Base-by-base conservation (phyloP, 2,329 filamentous ascomycete species). In the Pleoardoris graminearum region DNA sequence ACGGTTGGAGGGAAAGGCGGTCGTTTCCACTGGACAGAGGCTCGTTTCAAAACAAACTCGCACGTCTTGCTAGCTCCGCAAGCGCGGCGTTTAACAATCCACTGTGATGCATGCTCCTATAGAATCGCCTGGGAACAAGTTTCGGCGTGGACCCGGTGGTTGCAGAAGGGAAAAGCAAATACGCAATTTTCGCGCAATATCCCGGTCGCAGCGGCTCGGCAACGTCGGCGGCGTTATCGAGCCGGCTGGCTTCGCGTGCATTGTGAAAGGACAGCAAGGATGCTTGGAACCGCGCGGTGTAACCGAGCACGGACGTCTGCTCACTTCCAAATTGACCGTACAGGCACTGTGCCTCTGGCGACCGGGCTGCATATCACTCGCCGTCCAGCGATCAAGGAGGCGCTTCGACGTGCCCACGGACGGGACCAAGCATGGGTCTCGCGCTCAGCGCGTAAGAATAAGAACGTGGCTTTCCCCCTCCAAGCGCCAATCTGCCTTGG, bases 381-480 rank as follows among this genome's bases (percentile, higher is more conserved):
- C 63, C 65, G 57, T 52, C 58, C 58, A 59, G 39, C 45, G 54
- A 55, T 22, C 51, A 54, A 59, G 48, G 57, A 56, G 52, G 58
- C 59, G 57, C 52, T 53, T 61, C 56, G 51, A 51, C 51, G 49
- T 47, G 55, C 52, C 42, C 48, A 42, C 53, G 38, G 52, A 54
- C 60, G 54, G 57, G 55, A 59, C 58, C 58, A 58, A 50, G 48
- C 51, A 46, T 51, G 51, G 17, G 35, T 7, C 46, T 43, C 55
- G 35, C 58, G 57, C 53, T 59, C 50, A 52, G 38, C 57, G 48
- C 50, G 58, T 60, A 64, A 52, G 53, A 58, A 72, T 71, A 73
- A 73, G 66, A 70, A 56, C 62, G 63, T 66, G 61, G 63, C 64
- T 58, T 60, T 63, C 67, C 67, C 67, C 64, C 48, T 55, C 57